phyloP scores from a whole-genome alignment of 805 yeast species.

The Wickerhamomyces queroliae region DNA sequence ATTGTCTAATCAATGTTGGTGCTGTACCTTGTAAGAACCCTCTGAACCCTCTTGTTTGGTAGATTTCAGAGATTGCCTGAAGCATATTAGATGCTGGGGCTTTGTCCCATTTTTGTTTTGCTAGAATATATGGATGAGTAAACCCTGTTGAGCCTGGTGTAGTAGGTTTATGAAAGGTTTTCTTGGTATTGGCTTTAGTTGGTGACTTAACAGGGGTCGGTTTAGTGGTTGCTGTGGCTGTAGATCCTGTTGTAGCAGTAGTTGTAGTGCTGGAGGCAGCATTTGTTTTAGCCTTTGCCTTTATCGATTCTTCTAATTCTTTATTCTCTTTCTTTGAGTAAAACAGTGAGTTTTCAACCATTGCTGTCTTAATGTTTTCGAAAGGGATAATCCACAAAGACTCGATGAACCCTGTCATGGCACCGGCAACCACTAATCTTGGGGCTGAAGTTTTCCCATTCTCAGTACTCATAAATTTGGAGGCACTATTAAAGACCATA shows the following conservation, averaged over 20 bases:
- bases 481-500: conserved; percentile 66
- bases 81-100: conserved; percentile 49
- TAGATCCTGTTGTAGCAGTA: conserved; percentile 9
- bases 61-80: conserved; percentile 59
- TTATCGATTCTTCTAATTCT: conserved; percentile 1
- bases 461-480: conserved; percentile 58
- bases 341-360: conserved; percentile 62
- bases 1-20: conserved; percentile 80
- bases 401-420: conserved; percentile 77
- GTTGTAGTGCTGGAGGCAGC: conserved; percentile 21
- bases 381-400: conserved; percentile 84
- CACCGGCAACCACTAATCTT: conserved; percentile 76
- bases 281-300: conserved; percentile 24
- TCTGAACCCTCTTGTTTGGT: conserved; percentile 59
- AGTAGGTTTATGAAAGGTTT: conserved; percentile 25
- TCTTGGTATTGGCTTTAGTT: conserved; percentile 5
- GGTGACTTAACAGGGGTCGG: conserved; percentile 7
- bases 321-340: conserved; percentile 21
- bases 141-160: conserved; percentile 14
- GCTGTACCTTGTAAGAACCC: conserved; percentile 81
- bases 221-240: background rate
- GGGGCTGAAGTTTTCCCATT: conserved; percentile 69
- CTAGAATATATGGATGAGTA: conserved; percentile 26
- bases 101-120: conserved; percentile 33
- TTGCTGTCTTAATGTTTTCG: conserved; percentile 74